These are phyloP conservation scores for Closterium sp. DNA, from an alignment of 139 green algal genomes.

Conservation along the genomic window DNA sequence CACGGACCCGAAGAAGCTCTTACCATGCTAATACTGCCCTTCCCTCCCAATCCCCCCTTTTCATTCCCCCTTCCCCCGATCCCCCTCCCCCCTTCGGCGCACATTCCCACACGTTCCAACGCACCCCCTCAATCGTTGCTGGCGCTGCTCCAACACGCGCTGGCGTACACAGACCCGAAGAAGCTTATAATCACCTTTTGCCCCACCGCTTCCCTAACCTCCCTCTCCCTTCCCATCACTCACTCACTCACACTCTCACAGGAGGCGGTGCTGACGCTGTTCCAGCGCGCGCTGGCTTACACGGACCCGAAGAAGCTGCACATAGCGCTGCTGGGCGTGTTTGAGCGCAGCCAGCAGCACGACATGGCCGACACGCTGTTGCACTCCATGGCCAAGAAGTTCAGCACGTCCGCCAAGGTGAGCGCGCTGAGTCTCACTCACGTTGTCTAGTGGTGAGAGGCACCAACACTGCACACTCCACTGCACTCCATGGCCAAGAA, in stretches of 20 bases:
- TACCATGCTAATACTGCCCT: no score
- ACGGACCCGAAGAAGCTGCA: conserved; percentile 82
- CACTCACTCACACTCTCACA: conserved; percentile 28
- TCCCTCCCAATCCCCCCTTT: no score
- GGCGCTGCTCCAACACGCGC: conserved; percentile 72
- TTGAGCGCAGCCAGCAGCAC: conserved; percentile 60
- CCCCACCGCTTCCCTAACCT: no score
- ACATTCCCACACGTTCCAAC: no score
- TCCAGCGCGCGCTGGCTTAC: conserved; percentile 74
- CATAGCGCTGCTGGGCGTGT: conserved; percentile 69
- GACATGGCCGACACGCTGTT: conserved; percentile 66
- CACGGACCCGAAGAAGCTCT: conserved; percentile 80
- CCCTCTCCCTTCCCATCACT: no score
- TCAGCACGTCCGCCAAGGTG: conserved; percentile 76
- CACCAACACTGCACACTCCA: conserved; percentile 48
- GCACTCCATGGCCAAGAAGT: conserved; percentile 78
- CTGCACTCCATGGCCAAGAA: conserved; percentile 74
- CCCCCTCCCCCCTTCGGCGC: background rate
- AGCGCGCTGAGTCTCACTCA: background rate
- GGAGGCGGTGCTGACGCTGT: conserved; percentile 73
- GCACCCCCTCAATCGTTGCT: conserved; percentile 56
- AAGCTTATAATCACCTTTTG: conserved; percentile 63
- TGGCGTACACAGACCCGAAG: conserved; percentile 79
- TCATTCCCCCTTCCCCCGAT: background rate
- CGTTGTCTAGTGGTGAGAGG: background rate